phyloP scores from a whole-genome alignment of 805 yeast genomes.

The Tetrapisispora fleetii region DNA sequence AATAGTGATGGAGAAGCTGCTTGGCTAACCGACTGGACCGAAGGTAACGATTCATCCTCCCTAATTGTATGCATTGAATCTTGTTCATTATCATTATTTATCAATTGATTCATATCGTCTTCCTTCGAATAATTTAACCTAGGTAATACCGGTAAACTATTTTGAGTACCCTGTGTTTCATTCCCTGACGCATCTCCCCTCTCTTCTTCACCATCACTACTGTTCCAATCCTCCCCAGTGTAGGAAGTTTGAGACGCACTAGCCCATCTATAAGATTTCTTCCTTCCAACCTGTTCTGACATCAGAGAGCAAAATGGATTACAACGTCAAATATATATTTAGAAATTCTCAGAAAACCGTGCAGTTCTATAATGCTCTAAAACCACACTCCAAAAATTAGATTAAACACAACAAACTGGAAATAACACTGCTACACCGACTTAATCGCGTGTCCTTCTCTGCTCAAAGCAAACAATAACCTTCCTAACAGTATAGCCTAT shows the following conservation, averaged over 20 bases:
- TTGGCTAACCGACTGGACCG: background rate
- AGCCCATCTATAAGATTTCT: conserved; percentile 35
- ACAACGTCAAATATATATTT: background rate
- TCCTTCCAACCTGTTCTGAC: conserved; percentile 28
- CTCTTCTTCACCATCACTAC: conserved; percentile 17
- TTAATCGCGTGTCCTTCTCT: too few species aligned
- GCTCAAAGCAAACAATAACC: too few species aligned
- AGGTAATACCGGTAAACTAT: conserved; percentile 21
- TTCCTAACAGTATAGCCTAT: too few species aligned
- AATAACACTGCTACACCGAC: too few species aligned
- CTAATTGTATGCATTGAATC: background rate
- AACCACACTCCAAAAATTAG: too few species aligned
- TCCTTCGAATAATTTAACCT: conserved; percentile 14
- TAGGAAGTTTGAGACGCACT: conserved; percentile 33
- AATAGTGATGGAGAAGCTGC: background rate
- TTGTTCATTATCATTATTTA: background rate
- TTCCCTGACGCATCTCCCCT: conserved; percentile 3
- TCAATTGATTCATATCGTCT: background rate
- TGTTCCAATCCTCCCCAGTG: conserved; percentile 36
- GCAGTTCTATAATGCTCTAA: too few species aligned
- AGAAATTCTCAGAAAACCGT: too few species aligned
- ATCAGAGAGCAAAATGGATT: background rate
- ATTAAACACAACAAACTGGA: too few species aligned
- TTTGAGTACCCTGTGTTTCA: background rate
- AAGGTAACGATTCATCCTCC: background rate